Base-by-base conservation (phyloP, 768 basidiomycete species). In the Psilocybe cubensis region DNA sequence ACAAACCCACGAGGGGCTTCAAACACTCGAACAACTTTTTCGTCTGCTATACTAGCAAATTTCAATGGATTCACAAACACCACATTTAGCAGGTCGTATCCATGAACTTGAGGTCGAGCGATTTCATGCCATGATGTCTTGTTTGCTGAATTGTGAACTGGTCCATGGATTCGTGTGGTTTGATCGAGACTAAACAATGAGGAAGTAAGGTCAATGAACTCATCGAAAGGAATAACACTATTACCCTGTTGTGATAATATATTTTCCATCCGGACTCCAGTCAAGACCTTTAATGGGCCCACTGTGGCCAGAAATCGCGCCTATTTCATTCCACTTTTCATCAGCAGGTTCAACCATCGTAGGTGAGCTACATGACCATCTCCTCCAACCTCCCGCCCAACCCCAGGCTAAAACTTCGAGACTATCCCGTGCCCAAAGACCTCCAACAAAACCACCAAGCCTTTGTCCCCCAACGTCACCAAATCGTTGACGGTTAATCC, bases 391-490 rank as follows among this genome's bases (percentile, higher is more conserved):
- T 28, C 97, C 97, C 47, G 87, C 87, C 97, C 97, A 99, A 0
- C 95, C 96, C 84, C 88, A 92, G 2, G 91, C 91, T 17, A 96
- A 66, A 0, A 85, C 89, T 40, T 92, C 86, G 21, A 70, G 66
- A 0, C 88, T 89, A 17, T 76, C 70, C 25, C 68, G 70, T 1
- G 82, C 84, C 96, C 96, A 99, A 4, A 93, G 63, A 0, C 91
- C 94, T 2, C 95, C 95, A 40, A 96, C 88, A 69, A 99, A 98
- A 0, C 96, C 96, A 38, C 97, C 88, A 4, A 92, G 77, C 66
- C 95, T 78, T 76, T 95, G 85, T 18, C 92, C 92, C n/a, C 93
- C 93, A 50, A 98, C 83, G 60, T 98, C 94, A 23, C 97, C 97
- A 67, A 98, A 98, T 10, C 97, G 86, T 63, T 93, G 90, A 10